Base-by-base conservation (phyloP, 1,139 yeast species). In the Arxiozyma slooffiae region DNA sequence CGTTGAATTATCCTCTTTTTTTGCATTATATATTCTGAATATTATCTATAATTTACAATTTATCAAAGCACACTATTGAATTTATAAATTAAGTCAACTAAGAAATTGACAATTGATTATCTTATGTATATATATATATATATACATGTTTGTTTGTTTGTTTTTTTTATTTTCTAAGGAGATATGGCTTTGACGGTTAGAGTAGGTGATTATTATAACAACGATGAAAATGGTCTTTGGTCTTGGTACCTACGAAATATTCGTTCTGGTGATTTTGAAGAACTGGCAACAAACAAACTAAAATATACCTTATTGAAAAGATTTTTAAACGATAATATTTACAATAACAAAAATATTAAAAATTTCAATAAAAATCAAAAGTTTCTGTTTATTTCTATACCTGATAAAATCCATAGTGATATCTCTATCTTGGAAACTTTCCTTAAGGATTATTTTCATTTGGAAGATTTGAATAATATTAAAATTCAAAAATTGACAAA, bases 191-290 rank as follows among this genome's bases (percentile, higher is more conserved):
- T 51, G 39, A 56, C 64, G n/a, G 58, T 63, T 22, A 57, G 57
- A 47, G 66, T 62, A 20, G 57, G 54, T 22, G 67, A 63, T 48
- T 60, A 63, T 49, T 64, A 56, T 49, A 66, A 57, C 20, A 64
- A 64, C 46, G 67, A 65, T 48, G 63, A 60, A 36, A 62, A 64
- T 50, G 68, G 67, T 20, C 51, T 65, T 36, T 66, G 68, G 67
- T 60, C 67, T 22, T 66, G 70, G 69, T 66, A 65, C 50, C 44
- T 66, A 34, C 46, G 56, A 24, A 63, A 63, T 48, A 53, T 66
- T n/a, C 53, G 69, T 44, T 55, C 58, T 17, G 70, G 69, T 7
- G 59, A 61, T 45, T 66, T 66, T 52, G 69, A 66, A 50, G 67
- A 66, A 52, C 49, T 66, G 17, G 58, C 58, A 4, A 56, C 56